Evolutionary conservation across 352 stramenopile genomes (phyloP), one percentile per base, ranked within the genome.

Genomic region (Phytophthora sansomeana): DNA sequence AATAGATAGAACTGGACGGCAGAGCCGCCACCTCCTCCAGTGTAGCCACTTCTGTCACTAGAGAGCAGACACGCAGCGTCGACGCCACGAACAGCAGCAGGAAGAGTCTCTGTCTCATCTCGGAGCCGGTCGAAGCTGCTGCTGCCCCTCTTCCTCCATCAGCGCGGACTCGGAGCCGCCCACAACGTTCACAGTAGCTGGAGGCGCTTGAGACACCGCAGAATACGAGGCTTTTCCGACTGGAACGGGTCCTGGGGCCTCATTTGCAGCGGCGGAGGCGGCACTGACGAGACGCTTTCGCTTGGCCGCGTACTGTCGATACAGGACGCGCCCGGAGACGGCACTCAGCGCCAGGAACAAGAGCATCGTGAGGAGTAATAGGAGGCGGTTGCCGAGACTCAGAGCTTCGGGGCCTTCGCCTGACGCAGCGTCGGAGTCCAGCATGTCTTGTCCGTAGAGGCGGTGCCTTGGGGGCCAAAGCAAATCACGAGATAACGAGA

Each of bases 61-160:
- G 68, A 48, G 87, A 85, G 47, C 66, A 72, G 32, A 90, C 76
- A 63, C 87, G 77, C 60, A 92, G 73, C 13, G 74, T 80, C 5
- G 80, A 89, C 13, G 77, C 82, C 54, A 89, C 56, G 52, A 95
- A 90, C 38, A 95, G 78, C 65, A 95, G 69, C 35, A 85, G 44
- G 62, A 92, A 95, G 35, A 95, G 82, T 9, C 85, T 75, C 62
- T 87, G 81, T 13, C 84, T 72, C 78, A 91, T 95, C 67, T 95
- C 87, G 9, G 78, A 75, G 38, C 87, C 87, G 4, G 82, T 92
- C 6, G 84, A 95, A 36, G 77, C 70, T 29, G 75, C 78, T 35
- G 81, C 80, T 17, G 68, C 74, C 69, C 59, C 41, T 89, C 82
- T 32, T 85, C 80, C 24, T 89, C 78, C 58, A 89, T 77, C 39